Evolutionary conservation across 1,284 basidiomycete species (phyloP).

Genomic region (Tylopilus sp.): DNA sequence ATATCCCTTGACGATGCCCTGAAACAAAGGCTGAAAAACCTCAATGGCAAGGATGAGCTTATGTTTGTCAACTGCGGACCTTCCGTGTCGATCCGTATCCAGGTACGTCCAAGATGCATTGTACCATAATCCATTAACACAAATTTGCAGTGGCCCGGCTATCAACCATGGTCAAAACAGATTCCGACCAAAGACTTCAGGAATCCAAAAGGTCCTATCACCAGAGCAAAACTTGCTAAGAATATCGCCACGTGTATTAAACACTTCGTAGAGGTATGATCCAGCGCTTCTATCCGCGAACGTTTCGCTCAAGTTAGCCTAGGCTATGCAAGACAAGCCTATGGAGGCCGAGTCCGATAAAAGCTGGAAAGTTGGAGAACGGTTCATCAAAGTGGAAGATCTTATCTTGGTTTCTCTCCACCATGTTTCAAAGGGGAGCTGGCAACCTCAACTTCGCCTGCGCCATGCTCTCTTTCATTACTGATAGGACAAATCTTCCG

Average conservation of each 20-base stretch:
- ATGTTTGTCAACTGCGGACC: slow-evolving; percentile 78
- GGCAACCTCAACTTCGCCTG: slow-evolving; percentile 80
- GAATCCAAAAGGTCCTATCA: slow-evolving; percentile 78
- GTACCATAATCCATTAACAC: slow-evolving; percentile 7
- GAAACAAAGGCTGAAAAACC: slow-evolving; percentile 52
- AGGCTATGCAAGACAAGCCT: slow-evolving; percentile 60
- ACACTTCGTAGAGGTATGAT: slow-evolving; percentile 61
- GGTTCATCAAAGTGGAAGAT: slow-evolving; percentile 69
- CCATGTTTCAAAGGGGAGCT: slow-evolving; percentile 82
- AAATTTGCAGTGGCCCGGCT: slow-evolving; percentile 74
- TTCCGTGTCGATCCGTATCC: slow-evolving; percentile 79
- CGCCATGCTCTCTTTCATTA: slow-evolving; percentile 21
- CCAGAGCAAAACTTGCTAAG: slow-evolving; percentile 72
- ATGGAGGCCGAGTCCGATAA: slow-evolving; percentile 71
- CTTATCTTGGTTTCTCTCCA: slow-evolving; percentile 79
- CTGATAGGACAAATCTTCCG: slow-evolving; percentile 8
- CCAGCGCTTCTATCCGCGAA: background rate
- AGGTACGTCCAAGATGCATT: slow-evolving; percentile 52
- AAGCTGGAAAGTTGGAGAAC: slow-evolving; percentile 69
- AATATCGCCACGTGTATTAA: slow-evolving; percentile 74
- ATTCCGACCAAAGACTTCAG: slow-evolving; percentile 83
- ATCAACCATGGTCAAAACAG: slow-evolving; percentile 79
- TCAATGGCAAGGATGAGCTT: slow-evolving; percentile 64
- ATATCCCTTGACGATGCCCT: slow-evolving; percentile 67
- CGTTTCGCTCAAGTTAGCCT: slow-evolving; percentile 16